phyloP scores from a whole-genome alignment of 202 grass and related monocot species.

The Saccharum hybrid region DNA sequence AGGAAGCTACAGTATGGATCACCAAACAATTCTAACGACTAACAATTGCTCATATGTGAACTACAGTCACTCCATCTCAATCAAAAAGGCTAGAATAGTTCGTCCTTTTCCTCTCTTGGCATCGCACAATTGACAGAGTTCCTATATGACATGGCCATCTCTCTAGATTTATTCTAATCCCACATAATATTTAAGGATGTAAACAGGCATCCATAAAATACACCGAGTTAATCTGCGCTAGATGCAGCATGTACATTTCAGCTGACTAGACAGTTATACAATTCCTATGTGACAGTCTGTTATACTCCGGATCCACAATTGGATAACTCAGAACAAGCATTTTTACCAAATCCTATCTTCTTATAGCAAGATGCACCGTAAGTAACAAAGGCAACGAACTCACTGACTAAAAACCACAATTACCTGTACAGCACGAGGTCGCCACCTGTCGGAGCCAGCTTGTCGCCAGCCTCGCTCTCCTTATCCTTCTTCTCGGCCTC shows the following conservation, averaged over 20 bases:
- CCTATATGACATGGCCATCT: not conserved
- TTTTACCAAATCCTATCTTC: constrained; percentile 33
- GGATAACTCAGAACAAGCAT: constrained; percentile 6
- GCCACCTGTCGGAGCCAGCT: constrained; percentile 54
- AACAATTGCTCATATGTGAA: not conserved
- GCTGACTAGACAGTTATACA: constrained; percentile 33
- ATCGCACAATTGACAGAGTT: not conserved
- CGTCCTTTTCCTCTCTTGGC: not conserved
- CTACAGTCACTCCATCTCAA: constrained; percentile 29
- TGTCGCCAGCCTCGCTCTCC: constrained; percentile 39
- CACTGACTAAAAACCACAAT: constrained; percentile 6
- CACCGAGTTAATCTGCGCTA: constrained; percentile 2
- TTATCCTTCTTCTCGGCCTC: constrained; percentile 57
- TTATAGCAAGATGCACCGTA: constrained; percentile 4
- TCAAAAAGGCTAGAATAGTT: constrained; percentile 29
- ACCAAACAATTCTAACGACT: constrained; percentile 24
- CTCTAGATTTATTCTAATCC: not conserved
- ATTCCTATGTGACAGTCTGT: constrained; percentile 22
- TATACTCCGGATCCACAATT: not conserved
- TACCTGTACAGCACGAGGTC: constrained; percentile 97
- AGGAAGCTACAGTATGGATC: not conserved
- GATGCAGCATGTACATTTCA: constrained; percentile 16
- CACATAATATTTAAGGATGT: not conserved
- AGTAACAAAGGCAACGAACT: constrained; percentile 26
- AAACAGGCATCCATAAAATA: not conserved